phyloP scores from a whole-genome alignment of 305 asterid genomes.

The Fraxinus sp. region DNA sequence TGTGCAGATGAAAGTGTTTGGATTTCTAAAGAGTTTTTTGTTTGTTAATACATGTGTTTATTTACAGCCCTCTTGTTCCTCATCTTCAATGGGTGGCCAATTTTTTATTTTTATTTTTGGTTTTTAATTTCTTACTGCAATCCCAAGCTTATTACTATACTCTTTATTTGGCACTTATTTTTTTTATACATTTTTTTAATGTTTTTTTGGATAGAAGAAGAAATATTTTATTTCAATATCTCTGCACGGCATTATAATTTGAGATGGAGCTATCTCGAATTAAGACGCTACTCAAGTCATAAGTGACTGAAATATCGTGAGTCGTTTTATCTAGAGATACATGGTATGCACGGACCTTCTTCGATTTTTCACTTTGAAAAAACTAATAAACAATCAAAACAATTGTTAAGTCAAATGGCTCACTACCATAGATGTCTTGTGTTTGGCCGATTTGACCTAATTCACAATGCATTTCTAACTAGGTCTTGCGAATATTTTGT shows the following conservation, averaged over 20 bases:
- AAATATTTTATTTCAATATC: background rate
- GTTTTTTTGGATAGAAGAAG: background rate
- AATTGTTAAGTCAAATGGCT: background rate
- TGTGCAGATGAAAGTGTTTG: background rate
- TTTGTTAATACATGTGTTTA: slow-evolving; percentile 4
- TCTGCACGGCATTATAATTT: background rate
- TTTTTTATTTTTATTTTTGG: background rate
- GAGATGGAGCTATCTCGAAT: background rate
- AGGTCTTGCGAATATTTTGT: too few relatives aligned
- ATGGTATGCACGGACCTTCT: background rate
- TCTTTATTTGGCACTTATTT: background rate
- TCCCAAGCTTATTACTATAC: background rate
- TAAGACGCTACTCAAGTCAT: background rate
- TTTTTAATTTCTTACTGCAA: background rate
- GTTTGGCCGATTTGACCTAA: background rate
- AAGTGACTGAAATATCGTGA: background rate
- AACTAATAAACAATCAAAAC: background rate
- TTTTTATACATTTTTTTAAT: too few relatives aligned
- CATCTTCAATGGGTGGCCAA: slow-evolving; percentile 26
- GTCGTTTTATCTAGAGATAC: background rate
- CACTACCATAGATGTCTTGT: background rate
- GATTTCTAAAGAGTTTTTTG: slow-evolving; percentile 4
- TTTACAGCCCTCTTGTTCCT: background rate
- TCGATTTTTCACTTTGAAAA: background rate
- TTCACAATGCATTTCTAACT: background rate